These are phyloP conservation scores for Lactifluus piperatus DNA, from an alignment of 768 basidiomycete genomes.

Conservation along the genomic window DNA sequence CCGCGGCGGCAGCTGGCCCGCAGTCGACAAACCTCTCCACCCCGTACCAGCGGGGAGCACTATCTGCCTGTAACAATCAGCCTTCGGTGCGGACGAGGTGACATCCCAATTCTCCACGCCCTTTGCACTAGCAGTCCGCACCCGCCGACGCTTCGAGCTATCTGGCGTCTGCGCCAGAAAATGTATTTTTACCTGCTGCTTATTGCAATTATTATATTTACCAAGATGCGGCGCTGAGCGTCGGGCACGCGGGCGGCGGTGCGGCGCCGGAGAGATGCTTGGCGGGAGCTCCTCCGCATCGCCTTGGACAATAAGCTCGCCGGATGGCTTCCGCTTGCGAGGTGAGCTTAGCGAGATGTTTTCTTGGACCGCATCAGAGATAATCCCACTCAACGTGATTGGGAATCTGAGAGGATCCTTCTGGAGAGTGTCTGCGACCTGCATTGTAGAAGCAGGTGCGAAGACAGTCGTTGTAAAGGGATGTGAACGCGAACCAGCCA, in stretches of 20 bases:
- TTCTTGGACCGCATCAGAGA: background rate
- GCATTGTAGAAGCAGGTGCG: background rate
- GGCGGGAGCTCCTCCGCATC: background rate
- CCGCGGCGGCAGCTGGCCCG: background rate
- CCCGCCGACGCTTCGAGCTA: constrained; percentile 10
- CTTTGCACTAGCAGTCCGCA: constrained; percentile 11
- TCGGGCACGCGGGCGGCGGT: constrained; percentile 2
- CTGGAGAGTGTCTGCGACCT: background rate
- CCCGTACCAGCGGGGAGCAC: constrained; percentile 16
- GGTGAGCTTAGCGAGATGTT: background rate
- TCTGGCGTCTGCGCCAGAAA: constrained; percentile 1
- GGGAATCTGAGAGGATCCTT: background rate
- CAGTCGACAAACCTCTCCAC: constrained; percentile 6
- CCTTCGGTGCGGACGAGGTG: background rate
- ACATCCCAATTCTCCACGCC: constrained; percentile 8
- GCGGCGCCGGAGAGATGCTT: background rate
- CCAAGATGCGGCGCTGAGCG: constrained; percentile 15
- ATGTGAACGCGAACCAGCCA: background rate
- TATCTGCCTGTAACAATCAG: constrained; percentile 16
- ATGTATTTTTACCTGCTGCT: background rate
- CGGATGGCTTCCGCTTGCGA: constrained; percentile 2
- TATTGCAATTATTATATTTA: background rate
- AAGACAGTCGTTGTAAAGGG: no score
- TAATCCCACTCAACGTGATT: background rate
- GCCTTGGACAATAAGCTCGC: background rate